Evolutionary conservation across 345 rosid species (phyloP), one percentile per base, ranked within the genome.

Genomic region (Eucalyptus brandiana): DNA sequence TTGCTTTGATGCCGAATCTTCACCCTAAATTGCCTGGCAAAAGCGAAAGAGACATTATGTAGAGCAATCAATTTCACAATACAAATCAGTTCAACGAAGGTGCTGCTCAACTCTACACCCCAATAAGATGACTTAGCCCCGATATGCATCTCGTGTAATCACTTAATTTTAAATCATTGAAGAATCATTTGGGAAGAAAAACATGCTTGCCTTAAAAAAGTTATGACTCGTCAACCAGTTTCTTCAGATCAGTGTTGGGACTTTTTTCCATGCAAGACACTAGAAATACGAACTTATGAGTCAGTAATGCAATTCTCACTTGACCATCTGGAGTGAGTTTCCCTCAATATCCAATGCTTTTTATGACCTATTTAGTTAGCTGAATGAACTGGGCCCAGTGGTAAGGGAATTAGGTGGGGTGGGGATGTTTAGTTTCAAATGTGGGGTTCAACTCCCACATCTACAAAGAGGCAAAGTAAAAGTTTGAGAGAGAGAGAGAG

Each of bases 1-100:
- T 37, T 37, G 37, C 37, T 37, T 37, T 37, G 37, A 37, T 37
- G 37, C 37, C 37, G 37, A 37, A 37, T 37, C 37, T 37, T 37
- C 37, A 37, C 37, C 37, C 37, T 37, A 37, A 95, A 94, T 89
- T 92, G 95, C 62, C 87, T 87, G 80, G 48, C 50, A 54, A 87
- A 37, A 45, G 45, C 32, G 17, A n/a, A 40, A 86, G 37, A n/a
- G 76, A 65, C 37, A 6, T 3, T 4, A n/a, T 7, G 72, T n/a
- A n/a, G 37, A 65, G 76, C 76, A 4, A 14, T 15, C 37, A 8
- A 30, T 15, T n/a, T n/a, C 34, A 15, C 32, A 62, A 30, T 14
- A 62, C 17, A 62, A 6, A 62, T 62, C 34, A 62, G 72, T 30
- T 62, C 76, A 16, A n/a, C 37, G 9, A 17, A n/a, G 37, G 14